Percentiles rank a stretch among this genome's conserved stretches.
Evolutionary conservation across 139 green algal species (phyloP).

Genomic region (Micromonas pusilla): DNA sequence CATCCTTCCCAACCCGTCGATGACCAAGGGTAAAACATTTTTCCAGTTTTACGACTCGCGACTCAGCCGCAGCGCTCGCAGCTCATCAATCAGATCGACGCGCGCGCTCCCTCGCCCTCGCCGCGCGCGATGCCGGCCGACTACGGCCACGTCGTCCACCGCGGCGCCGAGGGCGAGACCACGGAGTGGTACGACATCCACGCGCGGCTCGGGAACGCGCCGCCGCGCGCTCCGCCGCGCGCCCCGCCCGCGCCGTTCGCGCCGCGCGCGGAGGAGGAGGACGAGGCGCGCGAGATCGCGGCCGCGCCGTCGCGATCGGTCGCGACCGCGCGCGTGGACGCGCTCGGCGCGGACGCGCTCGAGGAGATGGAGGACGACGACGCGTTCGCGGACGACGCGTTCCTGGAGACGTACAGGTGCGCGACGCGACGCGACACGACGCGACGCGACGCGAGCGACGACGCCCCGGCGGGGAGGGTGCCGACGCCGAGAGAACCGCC

Average conservation of each 20-base stretch:
- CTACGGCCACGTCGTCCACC: slow-evolving; percentile 57
- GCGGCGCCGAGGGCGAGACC: slow-evolving; percentile 52
- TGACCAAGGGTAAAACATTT: too few species aligned
- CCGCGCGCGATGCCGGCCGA: slow-evolving; percentile 54
- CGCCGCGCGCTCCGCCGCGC: too few species aligned
- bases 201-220: slow-evolving; percentile 54
- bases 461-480: too few species aligned
- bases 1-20: too few species aligned
- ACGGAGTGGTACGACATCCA: slow-evolving; percentile 86
- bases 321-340: slow-evolving; percentile 11
- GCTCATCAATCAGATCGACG: too few species aligned
- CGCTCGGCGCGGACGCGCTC: slow-evolving; percentile 42
- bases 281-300: slow-evolving; percentile 41
- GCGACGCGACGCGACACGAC: too few species aligned
- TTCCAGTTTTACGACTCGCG: too few species aligned
- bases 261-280: slow-evolving; percentile 49
- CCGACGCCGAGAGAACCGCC: too few species aligned
- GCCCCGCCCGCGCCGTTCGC: slow-evolving; percentile 53
- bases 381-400: slow-evolving; percentile 64
- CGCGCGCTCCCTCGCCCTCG: too few species aligned
- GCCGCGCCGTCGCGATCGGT: neutral
- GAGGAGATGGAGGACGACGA: slow-evolving; percentile 56
- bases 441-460: too few species aligned
- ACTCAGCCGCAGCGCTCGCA: too few species aligned
- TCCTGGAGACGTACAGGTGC: slow-evolving; percentile 66